Base-by-base conservation (phyloP, 1,139 yeast species). In the Blastobotrys apis region DNA sequence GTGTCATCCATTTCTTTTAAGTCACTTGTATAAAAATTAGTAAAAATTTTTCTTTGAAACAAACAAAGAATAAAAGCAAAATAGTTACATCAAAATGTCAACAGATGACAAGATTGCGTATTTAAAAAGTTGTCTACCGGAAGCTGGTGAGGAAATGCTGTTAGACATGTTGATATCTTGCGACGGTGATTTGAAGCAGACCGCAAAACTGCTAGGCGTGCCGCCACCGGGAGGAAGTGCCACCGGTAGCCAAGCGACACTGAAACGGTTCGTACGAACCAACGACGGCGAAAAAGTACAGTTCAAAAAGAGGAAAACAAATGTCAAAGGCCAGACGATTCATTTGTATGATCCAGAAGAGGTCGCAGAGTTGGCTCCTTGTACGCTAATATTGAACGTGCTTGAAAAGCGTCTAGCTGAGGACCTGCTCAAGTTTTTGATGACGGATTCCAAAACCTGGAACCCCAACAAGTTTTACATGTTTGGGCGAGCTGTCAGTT, bases 401-500 rank as follows among this genome's bases (percentile, higher is more conserved):
- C 63, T 84, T 3, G 81, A 84, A 0, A 47, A 58, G 1, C 67
- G 71, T 0, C 47, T 77, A 8, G 76, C 86, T 0, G 67, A 74
- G 32, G 53, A 55, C 0, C 54, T 81, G 2, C 61, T 81, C 1
- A 46, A 54, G 8, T 63, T 66, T 22, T 62, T 81, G 12, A 49
- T 75, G 47, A 57, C 65, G 1, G 75, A 73, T 33, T 63, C 69
- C 4, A 53, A 65, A 1, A 47, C 55, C 0, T 76, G 79, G 65
- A 66, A 67, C 13, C 65, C 68, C 47, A 44, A 48, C 20, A 41
- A 52, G 30, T 84, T 84, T 55, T 71, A 74, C 47, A 65, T 84
- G 13, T 83, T 81, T 53, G 87, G 81, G 1, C 74, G 80, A 19
- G 59, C 67, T 41, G 82, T 84, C 39, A 58, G 56, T 6, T 76